Conservation (phyloP, 2,329 filamentous ascomycete genomes). For the Botrytis sinoallii region DNA sequence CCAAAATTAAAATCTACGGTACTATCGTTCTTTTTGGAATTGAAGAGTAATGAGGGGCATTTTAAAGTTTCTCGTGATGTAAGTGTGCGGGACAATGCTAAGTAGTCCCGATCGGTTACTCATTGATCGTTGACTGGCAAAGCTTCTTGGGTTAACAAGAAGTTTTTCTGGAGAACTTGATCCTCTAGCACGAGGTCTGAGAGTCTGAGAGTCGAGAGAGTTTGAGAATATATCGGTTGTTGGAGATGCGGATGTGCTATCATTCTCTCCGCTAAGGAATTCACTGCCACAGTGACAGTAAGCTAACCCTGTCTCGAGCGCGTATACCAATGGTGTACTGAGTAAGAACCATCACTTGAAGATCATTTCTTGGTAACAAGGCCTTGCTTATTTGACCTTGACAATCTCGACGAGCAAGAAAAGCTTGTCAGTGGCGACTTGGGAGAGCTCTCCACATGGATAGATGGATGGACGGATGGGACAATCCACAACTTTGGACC, state of each 20-base stretch:
- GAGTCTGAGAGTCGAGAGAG: background rate
- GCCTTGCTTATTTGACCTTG: background rate
- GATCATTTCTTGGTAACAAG: background rate
- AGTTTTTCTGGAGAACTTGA: background rate
- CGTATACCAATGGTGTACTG: background rate
- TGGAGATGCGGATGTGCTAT: background rate
- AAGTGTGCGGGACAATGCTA: background rate
- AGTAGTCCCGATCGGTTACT: background rate
- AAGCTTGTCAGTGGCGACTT: background rate
- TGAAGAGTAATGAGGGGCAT: background rate
- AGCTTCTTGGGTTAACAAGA: background rate
- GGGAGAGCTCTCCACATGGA: background rate
- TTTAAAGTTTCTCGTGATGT: background rate
- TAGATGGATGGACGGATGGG: background rate
- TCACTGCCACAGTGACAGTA: background rate
- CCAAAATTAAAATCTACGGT: background rate
- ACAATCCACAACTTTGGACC: background rate
- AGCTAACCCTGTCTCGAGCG: background rate
- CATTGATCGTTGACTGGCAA: background rate
- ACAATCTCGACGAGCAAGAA: background rate
- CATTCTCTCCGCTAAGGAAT: background rate
- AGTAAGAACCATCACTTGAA: background rate
- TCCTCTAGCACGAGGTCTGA: background rate
- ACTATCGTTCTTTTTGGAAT: background rate
- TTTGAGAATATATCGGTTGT: background rate